Base-by-base conservation (phyloP, 352 stramenopile genomes). In the Globisporangium lucens region DNA sequence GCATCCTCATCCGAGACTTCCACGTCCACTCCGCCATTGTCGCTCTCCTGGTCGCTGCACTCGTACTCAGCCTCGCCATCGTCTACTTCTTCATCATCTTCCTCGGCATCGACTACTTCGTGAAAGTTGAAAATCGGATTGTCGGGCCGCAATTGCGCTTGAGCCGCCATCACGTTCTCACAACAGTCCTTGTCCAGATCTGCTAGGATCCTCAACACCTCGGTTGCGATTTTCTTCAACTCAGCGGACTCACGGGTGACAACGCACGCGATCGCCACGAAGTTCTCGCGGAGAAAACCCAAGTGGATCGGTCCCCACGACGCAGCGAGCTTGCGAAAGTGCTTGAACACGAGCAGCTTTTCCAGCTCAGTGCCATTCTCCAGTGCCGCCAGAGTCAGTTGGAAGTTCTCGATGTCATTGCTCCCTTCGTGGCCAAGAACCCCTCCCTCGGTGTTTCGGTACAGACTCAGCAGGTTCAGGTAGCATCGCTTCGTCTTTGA, bases 331-430 rank as follows among this genome's bases (percentile, higher is more conserved):
- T 22, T 41, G 7, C 36, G 35, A 22, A 60, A 35, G 15, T 60
- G 53, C 53, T 43, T 60, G 53, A 60, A 29, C 29, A 60, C 53
- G 2, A 60, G n/a, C 17, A 60, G 4, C 29, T 57, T 57, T 20
- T 57, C 52, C 12, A 57, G 13, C 52, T 38, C 52, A 57, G 24
- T 36, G 12, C 52, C 52, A 29, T 57, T 57, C 22, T 57, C 52
- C 17, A 57, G 52, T 17, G 52, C 27, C n/a, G 27, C 5, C 6
- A 57, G 7, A 29, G 24, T 36, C 9, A 57, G 52, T 20, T n/a
- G 17, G 6, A 57, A 13, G 33, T 57, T 57, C 12, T 35, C 52
- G 12, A 57, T 24, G 13, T 57, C 24, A 20, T 57, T 24, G 24
- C 22, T 57, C 27, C 24, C 24, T 57, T 57, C 52, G 24, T 22